Percentiles rank a stretch among this genome's conserved stretches.
phyloP scores from a whole-genome alignment of 768 basidiomycete genomes.

The Phaeolepiota aurea region DNA sequence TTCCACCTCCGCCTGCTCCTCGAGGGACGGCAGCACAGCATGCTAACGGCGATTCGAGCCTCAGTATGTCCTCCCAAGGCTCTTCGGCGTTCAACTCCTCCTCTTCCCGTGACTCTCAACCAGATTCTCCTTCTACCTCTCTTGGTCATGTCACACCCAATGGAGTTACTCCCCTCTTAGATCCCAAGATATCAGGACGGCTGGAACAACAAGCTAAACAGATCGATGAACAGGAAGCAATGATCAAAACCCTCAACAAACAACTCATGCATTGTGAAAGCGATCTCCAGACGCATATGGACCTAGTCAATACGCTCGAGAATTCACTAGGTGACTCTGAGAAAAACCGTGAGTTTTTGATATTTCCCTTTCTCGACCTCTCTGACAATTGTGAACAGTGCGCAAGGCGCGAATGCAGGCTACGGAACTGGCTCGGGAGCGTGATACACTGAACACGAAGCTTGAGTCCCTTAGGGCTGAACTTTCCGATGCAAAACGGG shows the following conservation, averaged over 20 bases:
- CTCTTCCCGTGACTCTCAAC: conserved; percentile 62
- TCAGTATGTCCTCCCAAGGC: conserved; percentile 54
- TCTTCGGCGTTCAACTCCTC: conserved; percentile 45
- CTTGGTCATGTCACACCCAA: conserved; percentile 35
- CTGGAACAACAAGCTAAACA: conserved; percentile 70
- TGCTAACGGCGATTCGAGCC: conserved; percentile 38
- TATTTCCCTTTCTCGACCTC: conserved; percentile 2
- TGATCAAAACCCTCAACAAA: conserved; percentile 92
- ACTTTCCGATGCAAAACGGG: conserved; percentile 69
- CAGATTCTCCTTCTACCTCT: conserved; percentile 63
- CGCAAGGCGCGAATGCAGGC: conserved; percentile 93
- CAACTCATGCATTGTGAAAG: conserved; percentile 89
- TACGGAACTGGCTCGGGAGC: conserved; percentile 80
- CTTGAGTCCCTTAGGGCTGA: conserved; percentile 63
- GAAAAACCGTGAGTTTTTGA: conserved; percentile 68
- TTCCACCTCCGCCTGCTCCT: conserved; percentile 80
- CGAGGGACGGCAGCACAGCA: conserved; percentile 26
- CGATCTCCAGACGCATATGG: conserved; percentile 88
- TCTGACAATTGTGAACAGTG: conserved; percentile 34
- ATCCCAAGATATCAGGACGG: conserved; percentile 47
- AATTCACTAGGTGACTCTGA: conserved; percentile 85
- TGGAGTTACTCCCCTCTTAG: conserved; percentile 29
- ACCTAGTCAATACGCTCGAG: conserved; percentile 79
- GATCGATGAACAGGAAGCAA: conserved; percentile 77
- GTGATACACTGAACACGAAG: conserved; percentile 64